phyloP scores from a whole-genome alignment of 73 alveolate genomes.

The Symbiodinium pilosum region DNA sequence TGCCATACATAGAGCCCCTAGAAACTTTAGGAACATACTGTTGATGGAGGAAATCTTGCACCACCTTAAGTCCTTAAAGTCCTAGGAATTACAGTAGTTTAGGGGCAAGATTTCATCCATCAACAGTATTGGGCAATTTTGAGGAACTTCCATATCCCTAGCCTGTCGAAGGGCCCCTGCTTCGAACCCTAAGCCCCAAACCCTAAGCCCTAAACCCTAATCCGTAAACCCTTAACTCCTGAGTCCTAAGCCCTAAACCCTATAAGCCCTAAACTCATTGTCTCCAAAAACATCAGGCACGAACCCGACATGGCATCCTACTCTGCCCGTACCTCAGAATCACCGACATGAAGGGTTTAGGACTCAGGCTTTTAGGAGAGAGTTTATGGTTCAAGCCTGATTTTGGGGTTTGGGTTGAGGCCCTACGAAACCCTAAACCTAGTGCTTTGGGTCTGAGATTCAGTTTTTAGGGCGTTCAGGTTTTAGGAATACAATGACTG shows the following conservation, averaged over 20 bases:
- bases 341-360: neutral
- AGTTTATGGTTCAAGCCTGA: neutral
- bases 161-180: too few species aligned
- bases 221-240: neutral
- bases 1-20: too few species aligned
- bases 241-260: neutral
- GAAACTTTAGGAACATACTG: too few species aligned
- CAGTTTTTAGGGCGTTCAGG: neutral
- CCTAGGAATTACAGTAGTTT: too few species aligned
- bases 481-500: too few species aligned
- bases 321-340: constrained; percentile 46
- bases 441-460: neutral
- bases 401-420: neutral
- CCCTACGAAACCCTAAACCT: too few species aligned
- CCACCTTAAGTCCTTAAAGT: too few species aligned
- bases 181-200: neutral
- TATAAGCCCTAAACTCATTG: neutral
- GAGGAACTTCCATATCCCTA: too few species aligned
- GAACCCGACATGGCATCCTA: constrained; percentile 97
- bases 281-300: neutral
- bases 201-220: neutral
- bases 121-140: too few species aligned
- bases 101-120: too few species aligned
- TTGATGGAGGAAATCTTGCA: too few species aligned
- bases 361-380: neutral